Percentiles rank a stretch among this genome's conserved stretches.
These are phyloP conservation scores for Uronychia setigera DNA, from an alignment of 73 alveolate genomes.

Conservation along the genomic window DNA sequence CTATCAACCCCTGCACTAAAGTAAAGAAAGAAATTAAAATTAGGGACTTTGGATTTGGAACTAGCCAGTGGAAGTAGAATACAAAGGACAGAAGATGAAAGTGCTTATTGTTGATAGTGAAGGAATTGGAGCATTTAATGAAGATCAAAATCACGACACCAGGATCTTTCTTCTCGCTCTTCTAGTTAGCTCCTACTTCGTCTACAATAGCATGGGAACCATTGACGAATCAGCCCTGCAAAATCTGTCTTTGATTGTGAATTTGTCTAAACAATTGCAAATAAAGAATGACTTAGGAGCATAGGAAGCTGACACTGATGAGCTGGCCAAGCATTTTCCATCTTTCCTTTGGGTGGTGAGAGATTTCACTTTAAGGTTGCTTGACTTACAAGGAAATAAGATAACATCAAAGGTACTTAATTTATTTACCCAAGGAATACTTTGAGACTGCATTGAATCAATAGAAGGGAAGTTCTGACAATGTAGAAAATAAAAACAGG, in stretches of 20 bases:
- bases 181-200: conserved; percentile 84
- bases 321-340: conserved; percentile 90
- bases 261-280: conserved; percentile 82
- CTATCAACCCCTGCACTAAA: conserved; percentile 94
- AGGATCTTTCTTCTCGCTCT: conserved; percentile 88
- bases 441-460: conserved; percentile 88
- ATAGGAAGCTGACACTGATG: conserved; percentile 77
- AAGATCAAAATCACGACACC: conserved; percentile 95
- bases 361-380: conserved; percentile 88
- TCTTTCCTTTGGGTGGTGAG: conserved; percentile 94
- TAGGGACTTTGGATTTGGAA: conserved; percentile 97
- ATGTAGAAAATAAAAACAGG: conserved; percentile 89
- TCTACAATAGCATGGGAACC: conserved; percentile 93
- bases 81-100: conserved; percentile 73
- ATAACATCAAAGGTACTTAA: conserved; percentile 77
- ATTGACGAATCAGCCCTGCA: conserved; percentile 94
- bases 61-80: conserved; percentile 84
- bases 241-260: conserved; percentile 82
- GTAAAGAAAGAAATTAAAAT: conserved; percentile 24
- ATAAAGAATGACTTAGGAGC: conserved; percentile 70
- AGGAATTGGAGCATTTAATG: conserved; percentile 95
- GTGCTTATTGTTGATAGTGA: conserved; percentile 94
- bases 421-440: conserved; percentile 85
- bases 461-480: conserved; percentile 80
- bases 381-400: conserved; percentile 22